Conservation (phyloP, 1,284 basidiomycete species). For the Abortiporus biennis region DNA sequence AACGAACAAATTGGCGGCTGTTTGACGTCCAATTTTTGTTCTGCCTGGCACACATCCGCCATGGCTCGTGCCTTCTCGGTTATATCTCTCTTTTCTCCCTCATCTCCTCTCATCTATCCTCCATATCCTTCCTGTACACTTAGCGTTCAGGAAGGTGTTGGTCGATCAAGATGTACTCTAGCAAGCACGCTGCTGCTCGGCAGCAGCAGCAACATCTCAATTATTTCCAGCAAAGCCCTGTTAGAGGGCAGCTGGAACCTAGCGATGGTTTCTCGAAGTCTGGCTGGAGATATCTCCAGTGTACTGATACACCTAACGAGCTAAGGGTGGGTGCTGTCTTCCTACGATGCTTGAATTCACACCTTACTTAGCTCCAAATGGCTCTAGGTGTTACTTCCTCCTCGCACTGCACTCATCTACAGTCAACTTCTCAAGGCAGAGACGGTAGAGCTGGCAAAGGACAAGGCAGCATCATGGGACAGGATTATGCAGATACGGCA, state of each 20-base stretch:
- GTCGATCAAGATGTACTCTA: constrained; percentile 13
- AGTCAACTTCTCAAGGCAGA: constrained; percentile 58
- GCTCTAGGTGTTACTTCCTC: constrained; percentile 57
- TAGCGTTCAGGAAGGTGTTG: constrained; percentile 8
- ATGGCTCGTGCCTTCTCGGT: constrained; percentile 7
- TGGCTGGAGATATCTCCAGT: constrained; percentile 67
- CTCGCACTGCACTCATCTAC: constrained; percentile 65
- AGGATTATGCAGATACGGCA: constrained; percentile 65
- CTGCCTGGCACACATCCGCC: constrained; percentile 2
- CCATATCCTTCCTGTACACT: constrained; percentile 8
- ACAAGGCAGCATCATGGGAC: constrained; percentile 50
- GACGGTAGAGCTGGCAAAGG: constrained; percentile 50
- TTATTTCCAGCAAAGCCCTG: constrained; percentile 54
- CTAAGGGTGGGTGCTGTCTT: constrained; percentile 42
- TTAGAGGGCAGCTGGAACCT: constrained; percentile 67
- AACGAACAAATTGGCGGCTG: constrained; percentile 3
- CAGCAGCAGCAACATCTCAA: constrained; percentile 38
- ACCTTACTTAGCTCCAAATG: constrained; percentile 5
- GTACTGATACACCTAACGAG: constrained; percentile 68
- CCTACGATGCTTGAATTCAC: background rate
- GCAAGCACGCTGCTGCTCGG: constrained; percentile 18
- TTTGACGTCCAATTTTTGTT: constrained; percentile 4
- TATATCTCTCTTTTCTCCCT: constrained; percentile 5
- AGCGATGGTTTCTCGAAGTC: constrained; percentile 44
- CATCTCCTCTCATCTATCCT: constrained; percentile 1